These are phyloP conservation scores for Quercus berberidifolia DNA, from an alignment of 306 rosid species.

Conservation along the genomic window DNA sequence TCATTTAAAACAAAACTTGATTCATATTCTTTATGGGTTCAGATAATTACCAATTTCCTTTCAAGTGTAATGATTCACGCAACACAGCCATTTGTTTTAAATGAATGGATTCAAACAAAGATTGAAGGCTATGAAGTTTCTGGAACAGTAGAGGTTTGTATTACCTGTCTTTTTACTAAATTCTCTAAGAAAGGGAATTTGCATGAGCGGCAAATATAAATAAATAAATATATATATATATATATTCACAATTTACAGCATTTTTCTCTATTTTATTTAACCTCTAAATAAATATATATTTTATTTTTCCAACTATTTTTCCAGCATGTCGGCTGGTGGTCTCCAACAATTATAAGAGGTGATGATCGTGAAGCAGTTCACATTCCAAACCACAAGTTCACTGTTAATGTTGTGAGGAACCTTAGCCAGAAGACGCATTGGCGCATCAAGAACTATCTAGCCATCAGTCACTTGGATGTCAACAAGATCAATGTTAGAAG, in stretches of 20 bases:
- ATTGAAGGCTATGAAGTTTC: conserved; percentile 98
- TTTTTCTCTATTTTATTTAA: not conserved
- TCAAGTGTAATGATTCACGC: conserved; percentile 97
- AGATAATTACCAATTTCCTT: conserved; percentile 97
- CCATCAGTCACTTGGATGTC: conserved; percentile 93
- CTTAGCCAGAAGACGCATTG: conserved; percentile 96
- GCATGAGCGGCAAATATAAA: not conserved
- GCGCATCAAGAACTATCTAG: conserved; percentile 91
- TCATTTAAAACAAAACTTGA: conserved; percentile 29
- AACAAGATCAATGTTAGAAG: conserved; percentile 86
- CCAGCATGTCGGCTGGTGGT: conserved; percentile 99
- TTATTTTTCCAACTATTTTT: not conserved
- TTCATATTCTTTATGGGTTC: conserved; percentile 35
- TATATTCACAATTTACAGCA: not conserved
- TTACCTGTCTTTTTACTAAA: conserved; percentile 5
- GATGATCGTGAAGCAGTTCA: conserved; percentile 99
- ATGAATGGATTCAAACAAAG: conserved; percentile 98
- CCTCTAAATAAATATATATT: not conserved
- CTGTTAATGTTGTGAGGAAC: conserved; percentile 93
- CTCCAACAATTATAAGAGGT: conserved; percentile 95
- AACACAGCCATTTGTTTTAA: conserved; percentile 82
- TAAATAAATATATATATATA: not conserved
- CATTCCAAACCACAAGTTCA: conserved; percentile 96
- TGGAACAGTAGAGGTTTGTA: conserved; percentile 95
- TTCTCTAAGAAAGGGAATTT: not conserved